Base-by-base conservation (phyloP, 2,329 filamentous ascomycete genomes). In the Alternaria viburni region DNA sequence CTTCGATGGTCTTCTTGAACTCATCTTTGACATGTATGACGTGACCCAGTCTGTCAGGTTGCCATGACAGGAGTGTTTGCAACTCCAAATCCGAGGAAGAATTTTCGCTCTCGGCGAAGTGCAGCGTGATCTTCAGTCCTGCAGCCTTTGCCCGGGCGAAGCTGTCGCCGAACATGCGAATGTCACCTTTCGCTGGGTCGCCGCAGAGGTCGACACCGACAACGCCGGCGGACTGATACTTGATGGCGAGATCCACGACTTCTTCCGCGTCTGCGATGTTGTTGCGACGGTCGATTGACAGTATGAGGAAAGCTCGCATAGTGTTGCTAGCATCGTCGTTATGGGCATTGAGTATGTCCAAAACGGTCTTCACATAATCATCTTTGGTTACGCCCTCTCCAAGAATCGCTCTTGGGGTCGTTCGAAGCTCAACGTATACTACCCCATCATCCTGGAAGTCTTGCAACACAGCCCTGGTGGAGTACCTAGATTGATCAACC, bases 161-260 rank as follows among this genome's bases (percentile, higher is more conserved):
- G 0, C 88, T 85, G 0, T 84, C 80, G 2, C 82, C 81, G 75
- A 93, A 91, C 7, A 86, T 79, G 15, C 83, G 79, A 19, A 94
- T 82, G 54, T 89, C 85, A 10, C 89, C 89, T 66, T 83, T 84
- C 0, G 85, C 82, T 2, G 92, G 92, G 73, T 96, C 89, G 17
- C 93, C 93, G 78, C 92, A 95, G 19, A 96, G 86, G 74, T 96
- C 93, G 21, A 96, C 79, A 13, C 89, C 92, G 1, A 95, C 90
- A 5, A 95, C 86, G 17, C 88, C 87, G 5, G 79, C 74, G 41
- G 71, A 67, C 13, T 79, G 80, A 74, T 89, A 87, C 61, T 82
- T 81, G 50, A 86, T 77, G 1, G 91, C 91, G 1, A 96, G 84
- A 17, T 85, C 80, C 23, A 94, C 84, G 4, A 90, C 86, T 63